phyloP scores from a whole-genome alignment of 108 stramenopile genomes.

The Fragilaria crotonensis region DNA sequence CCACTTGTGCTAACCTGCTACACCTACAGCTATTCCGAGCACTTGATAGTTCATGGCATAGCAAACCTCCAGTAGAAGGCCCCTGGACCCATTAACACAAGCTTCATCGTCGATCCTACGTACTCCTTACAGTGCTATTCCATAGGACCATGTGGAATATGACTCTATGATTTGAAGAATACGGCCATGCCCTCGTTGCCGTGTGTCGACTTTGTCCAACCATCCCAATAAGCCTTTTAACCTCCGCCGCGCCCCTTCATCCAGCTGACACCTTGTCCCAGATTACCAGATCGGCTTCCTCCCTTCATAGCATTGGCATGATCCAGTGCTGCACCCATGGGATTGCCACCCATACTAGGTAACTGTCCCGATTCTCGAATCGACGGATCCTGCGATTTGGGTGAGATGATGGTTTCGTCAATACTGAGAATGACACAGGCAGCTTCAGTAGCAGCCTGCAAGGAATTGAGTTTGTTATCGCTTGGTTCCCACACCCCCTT shows the following conservation, averaged over 20 bases:
- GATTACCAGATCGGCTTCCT: conserved; percentile 73
- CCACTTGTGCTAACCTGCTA: too few species aligned
- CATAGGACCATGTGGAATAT: too few species aligned
- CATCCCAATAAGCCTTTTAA: too few species aligned
- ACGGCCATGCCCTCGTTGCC: too few species aligned
- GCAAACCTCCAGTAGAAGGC: too few species aligned
- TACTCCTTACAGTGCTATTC: too few species aligned
- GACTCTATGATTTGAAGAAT: too few species aligned
- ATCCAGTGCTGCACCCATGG: conserved; percentile 87
- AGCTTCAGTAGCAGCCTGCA: conserved; percentile 93
- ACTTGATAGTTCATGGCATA: too few species aligned
- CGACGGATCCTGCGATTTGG: conserved; percentile 84
- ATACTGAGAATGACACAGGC: conserved; percentile 96
- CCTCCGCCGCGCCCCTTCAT: conserved; percentile 74
- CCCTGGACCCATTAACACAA: too few species aligned
- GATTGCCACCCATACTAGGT: conserved; percentile 40
- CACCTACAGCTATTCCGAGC: too few species aligned
- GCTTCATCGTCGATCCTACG: too few species aligned
- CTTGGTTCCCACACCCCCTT: conserved; percentile 97
- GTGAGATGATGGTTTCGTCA: conserved; percentile 98
- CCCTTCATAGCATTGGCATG: conserved; percentile 63
- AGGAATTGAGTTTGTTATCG: conserved; percentile 92
- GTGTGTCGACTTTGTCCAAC: too few species aligned
- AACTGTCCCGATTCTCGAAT: conserved; percentile 62
- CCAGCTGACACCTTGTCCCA: conserved; percentile 79